These are phyloP conservation scores for Termitomyces sp. DNA, from an alignment of 768 basidiomycete genomes.

Conservation along the genomic window DNA sequence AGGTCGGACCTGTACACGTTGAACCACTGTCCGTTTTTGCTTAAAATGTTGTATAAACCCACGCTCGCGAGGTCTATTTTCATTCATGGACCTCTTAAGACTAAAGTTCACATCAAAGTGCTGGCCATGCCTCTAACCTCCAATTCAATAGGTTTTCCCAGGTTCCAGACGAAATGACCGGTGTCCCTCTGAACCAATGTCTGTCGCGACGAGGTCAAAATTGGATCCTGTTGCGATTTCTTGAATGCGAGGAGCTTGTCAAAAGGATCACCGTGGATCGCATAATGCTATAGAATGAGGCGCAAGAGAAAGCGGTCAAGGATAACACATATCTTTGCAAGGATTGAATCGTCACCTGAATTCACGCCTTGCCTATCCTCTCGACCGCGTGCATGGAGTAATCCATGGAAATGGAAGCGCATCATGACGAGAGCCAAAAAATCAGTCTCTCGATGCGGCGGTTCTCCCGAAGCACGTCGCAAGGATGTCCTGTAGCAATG, in stretches of 20 bases:
- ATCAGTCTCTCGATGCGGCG: background rate
- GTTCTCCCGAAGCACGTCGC: background rate
- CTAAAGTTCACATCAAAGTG: background rate
- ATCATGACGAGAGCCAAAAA: background rate
- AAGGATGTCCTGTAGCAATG: background rate
- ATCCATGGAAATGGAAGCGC: background rate
- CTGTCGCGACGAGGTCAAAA: background rate
- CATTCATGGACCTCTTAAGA: background rate
- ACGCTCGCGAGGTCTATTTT: background rate
- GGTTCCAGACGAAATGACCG: background rate
- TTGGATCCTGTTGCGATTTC: background rate
- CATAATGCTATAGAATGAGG: background rate
- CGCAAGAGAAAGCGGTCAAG: background rate
- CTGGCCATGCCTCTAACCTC: background rate
- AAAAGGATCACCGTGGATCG: background rate
- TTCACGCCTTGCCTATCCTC: background rate
- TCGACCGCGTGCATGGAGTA: background rate
- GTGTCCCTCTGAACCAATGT: background rate
- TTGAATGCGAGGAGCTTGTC: background rate
- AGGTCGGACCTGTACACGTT: background rate
- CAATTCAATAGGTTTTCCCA: background rate
- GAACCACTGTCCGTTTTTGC: background rate
- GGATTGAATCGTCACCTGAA: background rate
- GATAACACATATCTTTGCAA: background rate
- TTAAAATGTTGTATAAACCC: background rate